These are phyloP conservation scores for Brasenia schreberi DNA, from an alignment of 164 flowering plant species.

Conservation along the genomic window DNA sequence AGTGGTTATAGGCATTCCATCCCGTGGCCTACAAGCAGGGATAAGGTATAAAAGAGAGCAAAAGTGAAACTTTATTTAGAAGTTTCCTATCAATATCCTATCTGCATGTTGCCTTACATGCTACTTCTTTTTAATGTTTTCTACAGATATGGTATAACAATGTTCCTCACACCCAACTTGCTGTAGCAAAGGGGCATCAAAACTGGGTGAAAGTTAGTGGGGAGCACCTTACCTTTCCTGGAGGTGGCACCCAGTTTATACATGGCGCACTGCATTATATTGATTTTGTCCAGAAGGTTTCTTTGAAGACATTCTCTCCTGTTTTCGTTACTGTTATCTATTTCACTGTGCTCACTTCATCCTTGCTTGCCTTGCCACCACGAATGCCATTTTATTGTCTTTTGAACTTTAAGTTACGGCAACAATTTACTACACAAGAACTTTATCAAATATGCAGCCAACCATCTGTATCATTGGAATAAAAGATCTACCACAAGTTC, in stretches of 20 bases:
- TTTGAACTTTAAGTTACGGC: too few relatives aligned
- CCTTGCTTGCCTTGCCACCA: not conserved
- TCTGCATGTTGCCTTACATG: not conserved
- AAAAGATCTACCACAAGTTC: too few relatives aligned
- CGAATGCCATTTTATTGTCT: too few relatives aligned
- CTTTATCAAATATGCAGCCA: too few relatives aligned
- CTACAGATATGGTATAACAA: conserved; percentile 87
- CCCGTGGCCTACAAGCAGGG: conserved; percentile 79
- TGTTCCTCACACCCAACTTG: conserved; percentile 74
- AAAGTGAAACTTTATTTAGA: not conserved
- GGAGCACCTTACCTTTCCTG: conserved; percentile 81
- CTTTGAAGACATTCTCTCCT: not conserved
- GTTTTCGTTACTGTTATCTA: not conserved
- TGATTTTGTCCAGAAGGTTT: conserved; percentile 62
- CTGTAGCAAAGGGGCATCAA: conserved; percentile 83
- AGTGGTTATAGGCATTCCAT: conserved; percentile 51
- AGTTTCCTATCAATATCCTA: not conserved
- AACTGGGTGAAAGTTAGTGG: conserved; percentile 93
- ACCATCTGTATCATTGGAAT: too few relatives aligned
- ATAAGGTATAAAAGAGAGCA: conserved; percentile 34
- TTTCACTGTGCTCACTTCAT: not conserved
- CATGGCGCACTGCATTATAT: conserved; percentile 94
- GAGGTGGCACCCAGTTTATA: conserved; percentile 98
- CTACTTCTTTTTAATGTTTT: not conserved
- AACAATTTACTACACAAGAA: too few relatives aligned